Base-by-base conservation (phyloP, 371 early-diverging fungal genomes). In the Sporodiniella umbellata region DNA sequence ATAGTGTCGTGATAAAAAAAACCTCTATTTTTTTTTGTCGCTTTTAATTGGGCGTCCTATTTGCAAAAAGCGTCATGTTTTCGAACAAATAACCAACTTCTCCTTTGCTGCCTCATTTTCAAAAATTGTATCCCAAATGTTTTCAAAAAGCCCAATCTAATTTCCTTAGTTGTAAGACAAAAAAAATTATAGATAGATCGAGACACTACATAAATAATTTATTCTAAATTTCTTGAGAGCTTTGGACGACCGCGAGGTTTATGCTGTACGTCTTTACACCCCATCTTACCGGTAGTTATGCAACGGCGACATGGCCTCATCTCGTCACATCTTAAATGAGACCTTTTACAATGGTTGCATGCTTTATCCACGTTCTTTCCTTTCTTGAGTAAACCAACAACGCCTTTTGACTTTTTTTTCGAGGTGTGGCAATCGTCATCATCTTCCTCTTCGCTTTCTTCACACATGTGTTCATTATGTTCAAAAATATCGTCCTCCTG, bases 231-330 rank as follows among this genome's bases (percentile, higher is more conserved):
- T 21, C 21, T 40, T 40, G 15, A 2, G 15, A 22, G 40, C 21
- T 40, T 56, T 46, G 75, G 75, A 17, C 75, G 51, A 23, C 75
- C 75, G 37, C 75, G 54, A 3, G 75, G 71, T 28, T 75, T 75
- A 51, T 75, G 75, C 33, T 75, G 61, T 4, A 75, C 75, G 58
- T 75, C 75, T 45, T 68, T 62, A 50, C 75, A 75, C 7, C 68
- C 75, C 8, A 58, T 60, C 37, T 70, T 75, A 6, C 75, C 75
- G 0, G 75, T 68, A 14, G 67, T 63, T 14, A 71, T 61, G 45
- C 75, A 75, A 7, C 75, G 66, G 19, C 66, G 62, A 46, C 75
- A 75, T 4, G 75, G 75, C 12, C 75, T 51, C 65, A 67, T 62
- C 17, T 75, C 62, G 31, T 75, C 75, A 45, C 75, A 75, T 14